Evolutionary conservation across 2,329 filamentous ascomycete species (phyloP).

Genomic region (Xylogone sp.): DNA sequence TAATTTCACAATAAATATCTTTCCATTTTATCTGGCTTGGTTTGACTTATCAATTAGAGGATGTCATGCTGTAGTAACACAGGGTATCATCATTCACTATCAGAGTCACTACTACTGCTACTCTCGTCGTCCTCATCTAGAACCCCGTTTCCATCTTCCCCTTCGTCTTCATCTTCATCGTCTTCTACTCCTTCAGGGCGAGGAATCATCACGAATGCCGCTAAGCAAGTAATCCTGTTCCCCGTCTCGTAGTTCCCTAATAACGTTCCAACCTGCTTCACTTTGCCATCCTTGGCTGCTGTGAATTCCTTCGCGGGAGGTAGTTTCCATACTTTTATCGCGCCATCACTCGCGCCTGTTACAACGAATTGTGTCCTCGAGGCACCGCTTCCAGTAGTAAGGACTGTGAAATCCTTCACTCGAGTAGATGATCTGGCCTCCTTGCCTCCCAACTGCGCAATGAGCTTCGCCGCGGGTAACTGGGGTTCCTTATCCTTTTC

Average conservation of each 20-base stretch:
- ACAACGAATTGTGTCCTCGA: constrained; percentile 53
- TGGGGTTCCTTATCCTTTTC: constrained; percentile 37
- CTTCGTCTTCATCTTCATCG: constrained; percentile 18
- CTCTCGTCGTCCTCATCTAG: constrained; percentile 14
- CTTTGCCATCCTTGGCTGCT: constrained; percentile 28
- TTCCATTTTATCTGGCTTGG: too few relatives aligned
- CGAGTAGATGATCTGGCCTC: constrained; percentile 63
- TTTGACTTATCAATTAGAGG: too few relatives aligned
- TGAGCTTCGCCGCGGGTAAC: constrained; percentile 57
- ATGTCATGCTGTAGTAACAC: background rate
- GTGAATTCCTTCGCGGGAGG: constrained; percentile 24
- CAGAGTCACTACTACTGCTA: constrained; percentile 17
- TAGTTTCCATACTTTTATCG: constrained; percentile 74
- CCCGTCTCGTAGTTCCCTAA: constrained; percentile 79
- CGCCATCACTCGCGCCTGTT: constrained; percentile 80
- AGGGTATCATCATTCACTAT: constrained; percentile 30
- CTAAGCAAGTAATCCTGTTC: constrained; percentile 85
- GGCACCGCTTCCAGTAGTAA: constrained; percentile 31
- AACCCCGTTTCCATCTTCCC: constrained; percentile 20
- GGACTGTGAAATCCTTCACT: constrained; percentile 83
- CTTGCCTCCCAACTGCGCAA: constrained; percentile 78
- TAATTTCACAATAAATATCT: too few relatives aligned
- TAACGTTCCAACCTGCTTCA: constrained; percentile 42
- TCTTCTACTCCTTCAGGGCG: constrained; percentile 58
- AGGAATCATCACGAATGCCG: constrained; percentile 79